Evolutionary conservation across 192 early-diverging fungal species (phyloP), one percentile per base, ranked within the genome.

Genomic region (Neocallimastix lanati): DNA sequence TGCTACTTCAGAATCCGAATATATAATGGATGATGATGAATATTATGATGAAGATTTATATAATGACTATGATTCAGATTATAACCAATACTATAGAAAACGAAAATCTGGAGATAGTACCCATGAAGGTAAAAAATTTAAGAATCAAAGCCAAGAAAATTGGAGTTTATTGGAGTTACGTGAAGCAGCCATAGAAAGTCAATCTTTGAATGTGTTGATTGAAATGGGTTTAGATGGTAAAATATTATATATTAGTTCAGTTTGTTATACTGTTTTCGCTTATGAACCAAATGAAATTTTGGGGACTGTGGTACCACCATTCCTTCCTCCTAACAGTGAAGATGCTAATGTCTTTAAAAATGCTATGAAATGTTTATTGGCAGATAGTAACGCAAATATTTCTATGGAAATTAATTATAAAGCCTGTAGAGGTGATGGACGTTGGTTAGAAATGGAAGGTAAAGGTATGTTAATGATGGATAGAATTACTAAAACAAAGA

Each of bases 401-500:
- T 90, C 93, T 0, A 82, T 93, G 28, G 93, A 94, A 78, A 84
- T 95, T 7, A 85, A 82, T 0, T 94, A 92, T 80, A 83, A 84
- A 77, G 86, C 84, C 35, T 81, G 78, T 78, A 85, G 83, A 80
- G 85, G 79, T 79, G 88, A 86, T 84, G 88, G 87, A 29, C 82
- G 79, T 67, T 87, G 83, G 82, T 80, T 94, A 76, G 88, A 91
- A 50, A 93, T 95, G 87, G 90, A 93, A 83, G 93, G 91, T n/a
- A 92, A 94, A 79, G 94, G 94, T 25, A 94, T 95, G 92, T 79
- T 94, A 16, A 91, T 91, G 81, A 90, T 92, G 77, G 91, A 95
- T 82, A 84, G 91, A 29, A 85, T 85, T 0, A 90, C 89, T n/a
- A 85, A 86, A 25, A 83, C 86, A 18, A 89, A 91, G 0, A 86